Base-by-base conservation (phyloP, 345 rosid genomes). In the Laguncularia racemosa region DNA sequence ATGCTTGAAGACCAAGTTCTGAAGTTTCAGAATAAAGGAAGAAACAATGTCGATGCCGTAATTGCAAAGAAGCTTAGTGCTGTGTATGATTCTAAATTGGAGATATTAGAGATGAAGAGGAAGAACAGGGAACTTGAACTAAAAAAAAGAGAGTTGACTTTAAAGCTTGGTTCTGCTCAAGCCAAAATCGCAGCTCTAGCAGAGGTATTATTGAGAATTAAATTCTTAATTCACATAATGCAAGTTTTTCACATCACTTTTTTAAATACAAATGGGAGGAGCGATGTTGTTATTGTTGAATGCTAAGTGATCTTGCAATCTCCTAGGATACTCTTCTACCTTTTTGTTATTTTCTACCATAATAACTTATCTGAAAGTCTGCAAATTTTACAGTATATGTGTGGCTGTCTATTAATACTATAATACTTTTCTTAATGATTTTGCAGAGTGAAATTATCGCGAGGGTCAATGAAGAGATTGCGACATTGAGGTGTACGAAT, bases 121-220 rank as follows among this genome's bases (percentile, higher is more conserved):
- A 47, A 28, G 56, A 79, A 71, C 60, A 68, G 56, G 60, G 75
- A 73, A 48, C 71, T 79, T 40, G 67, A 73, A 58, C 52, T 71
- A 4, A 73, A 76, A 62, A 71, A 64, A 61, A 66, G 81, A 51
- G 81, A 70, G 51, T 17, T 73, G 47, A 50, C 46, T 13, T 18
- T 71, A 18, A 61, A 65, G 56, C 53, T 76, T 47, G 53, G 52
- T 52, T 59, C 53, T 46, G 65, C 77, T 48, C 56, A 47, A 47
- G 70, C 55, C 3, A 66, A 50, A 64, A 46, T 59, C 17, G 14
- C 64, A n/a, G 56, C 63, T 19, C 49, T 71, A 49, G 61, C 48
- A 38, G 63, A 68, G 76, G 77, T 67, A 66, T 12, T 3, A 15
- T 45, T 19, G 4, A 61, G 2, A 38, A 51, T 21, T 14, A 47